Base-by-base conservation (phyloP, 768 basidiomycete genomes). In the Trametes gibbosa region DNA sequence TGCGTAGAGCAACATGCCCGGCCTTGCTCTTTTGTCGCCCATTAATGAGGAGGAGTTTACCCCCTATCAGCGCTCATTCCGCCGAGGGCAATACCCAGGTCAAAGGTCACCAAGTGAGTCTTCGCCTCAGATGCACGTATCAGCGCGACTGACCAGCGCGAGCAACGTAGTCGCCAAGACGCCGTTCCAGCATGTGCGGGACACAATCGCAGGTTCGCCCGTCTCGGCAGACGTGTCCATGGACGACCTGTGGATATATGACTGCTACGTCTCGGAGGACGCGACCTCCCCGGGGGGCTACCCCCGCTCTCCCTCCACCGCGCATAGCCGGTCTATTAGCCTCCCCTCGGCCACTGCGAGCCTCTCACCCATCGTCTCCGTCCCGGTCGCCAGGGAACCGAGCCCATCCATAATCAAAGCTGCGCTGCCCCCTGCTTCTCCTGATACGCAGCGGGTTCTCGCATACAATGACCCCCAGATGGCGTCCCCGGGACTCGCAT, bases 201-300 rank as follows among this genome's bases (percentile, higher is more conserved):
- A 58, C 41, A 41, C 56, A 32, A 13, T 32, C 23, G 35, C 21
- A 9, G 25, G 45, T 48, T 48, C 55, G 2, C 55, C 54, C 3
- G 43, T 34, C 32, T 47, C 55, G 10, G 39, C 50, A 13, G 56
- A 62, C 1, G 25, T 52, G 32, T 53, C 47, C 29, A 54, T 62
- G 61, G 61, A 62, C 35, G 61, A 62, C 48, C 23, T 54, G 4
- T 62, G 61, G 61, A 62, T 62, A 29, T 62, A 62, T 40, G 61
- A 62, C 61, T 62, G 61, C 24, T 62, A 62, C 41, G 55, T 56
- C 16, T 49, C 61, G 40, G 56, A 62, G 34, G 61, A 62, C 19
- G 42, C 51, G n/a, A 50, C 51, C 24, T 62, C 61, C 3, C 61
- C 61, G 17, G 55, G 50, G 17, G 50, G 45, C 1, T 62, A 57